Percentiles rank a stretch among this genome's conserved stretches.
phyloP scores from a whole-genome alignment of 2,329 filamentous ascomycete species.

The Pseudofabraea citricarpa region DNA sequence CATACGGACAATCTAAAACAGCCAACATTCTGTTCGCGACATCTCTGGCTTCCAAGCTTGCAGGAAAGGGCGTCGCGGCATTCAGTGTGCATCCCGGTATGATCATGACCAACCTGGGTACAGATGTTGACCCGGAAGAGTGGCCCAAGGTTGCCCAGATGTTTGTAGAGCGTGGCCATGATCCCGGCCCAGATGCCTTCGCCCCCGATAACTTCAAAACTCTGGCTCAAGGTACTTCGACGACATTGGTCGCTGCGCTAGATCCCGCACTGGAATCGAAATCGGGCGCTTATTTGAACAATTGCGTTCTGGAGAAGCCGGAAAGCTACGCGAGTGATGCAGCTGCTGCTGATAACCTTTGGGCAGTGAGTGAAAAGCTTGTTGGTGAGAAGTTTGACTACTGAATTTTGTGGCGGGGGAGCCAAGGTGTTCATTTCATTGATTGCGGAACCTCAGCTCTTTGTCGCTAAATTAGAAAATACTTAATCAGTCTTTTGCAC shows the following conservation, averaged over 20 bases:
- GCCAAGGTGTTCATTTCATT: too few species aligned
- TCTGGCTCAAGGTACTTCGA: background rate
- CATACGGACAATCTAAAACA: slow-evolving; percentile 39
- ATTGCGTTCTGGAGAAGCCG: slow-evolving; percentile 6
- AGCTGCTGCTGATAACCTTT: slow-evolving; percentile 11
- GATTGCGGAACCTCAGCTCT: too few species aligned
- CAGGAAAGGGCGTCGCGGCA: slow-evolving; percentile 17
- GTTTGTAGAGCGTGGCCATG: background rate
- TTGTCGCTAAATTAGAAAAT: too few species aligned
- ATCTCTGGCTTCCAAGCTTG: slow-evolving; percentile 22
- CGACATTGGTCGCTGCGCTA: slow-evolving; percentile 2
- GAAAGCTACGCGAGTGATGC: slow-evolving; percentile 1
- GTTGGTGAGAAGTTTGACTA: slow-evolving; percentile 14
- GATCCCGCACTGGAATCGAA: background rate
- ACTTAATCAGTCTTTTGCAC: too few species aligned
- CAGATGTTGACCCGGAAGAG: background rate
- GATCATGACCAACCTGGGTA: background rate
- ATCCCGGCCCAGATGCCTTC: background rate
- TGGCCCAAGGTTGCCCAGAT: background rate
- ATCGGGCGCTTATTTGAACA: slow-evolving; percentile 9
- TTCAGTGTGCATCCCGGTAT: slow-evolving; percentile 26
- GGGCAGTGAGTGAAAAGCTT: slow-evolving; percentile 13
- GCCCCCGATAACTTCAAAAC: background rate
- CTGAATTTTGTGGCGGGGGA: too few species aligned
- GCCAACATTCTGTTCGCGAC: slow-evolving; percentile 38